phyloP scores from a whole-genome alignment of 192 early-diverging fungal species.

The Backusella morwellensis region DNA sequence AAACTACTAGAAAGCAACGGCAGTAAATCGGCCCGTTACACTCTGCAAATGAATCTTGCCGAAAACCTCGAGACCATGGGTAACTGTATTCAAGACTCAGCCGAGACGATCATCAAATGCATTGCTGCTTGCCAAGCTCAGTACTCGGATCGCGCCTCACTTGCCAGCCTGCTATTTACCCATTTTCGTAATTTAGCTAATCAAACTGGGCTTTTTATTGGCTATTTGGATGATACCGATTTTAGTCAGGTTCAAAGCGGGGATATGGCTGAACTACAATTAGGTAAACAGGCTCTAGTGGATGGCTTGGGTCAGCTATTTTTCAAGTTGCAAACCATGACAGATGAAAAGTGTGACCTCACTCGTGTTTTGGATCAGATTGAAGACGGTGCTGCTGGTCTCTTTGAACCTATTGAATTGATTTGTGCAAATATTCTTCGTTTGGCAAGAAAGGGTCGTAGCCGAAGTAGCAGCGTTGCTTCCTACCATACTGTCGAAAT shows the following conservation, averaged over 20 bases:
- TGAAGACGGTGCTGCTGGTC: background rate
- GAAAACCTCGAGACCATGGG: constrained; percentile 25
- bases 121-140: background rate
- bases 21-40: background rate
- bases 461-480: background rate
- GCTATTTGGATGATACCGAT: constrained; percentile 28
- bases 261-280: background rate
- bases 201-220: constrained; percentile 32
- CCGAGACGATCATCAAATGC: constrained; percentile 11
- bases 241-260: background rate
- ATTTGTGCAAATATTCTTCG: constrained; percentile 19
- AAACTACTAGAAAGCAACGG: background rate
- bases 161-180: constrained; percentile 25
- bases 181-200: constrained; percentile 35
- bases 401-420: constrained; percentile 3
- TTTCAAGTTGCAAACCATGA: constrained; percentile 15
- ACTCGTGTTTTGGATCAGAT: background rate
- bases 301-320: constrained; percentile 17
- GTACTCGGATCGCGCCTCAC: background rate
- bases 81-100: constrained; percentile 26
- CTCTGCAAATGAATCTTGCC: constrained; percentile 21
- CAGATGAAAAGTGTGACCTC: background rate
- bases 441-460: background rate
- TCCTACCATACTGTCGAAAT: background rate
- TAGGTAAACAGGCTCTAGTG: background rate